Evolutionary conservation across 352 stramenopile genomes (phyloP), one percentile per base, ranked within the genome.

Genomic region (Phytophthora pinifolia): DNA sequence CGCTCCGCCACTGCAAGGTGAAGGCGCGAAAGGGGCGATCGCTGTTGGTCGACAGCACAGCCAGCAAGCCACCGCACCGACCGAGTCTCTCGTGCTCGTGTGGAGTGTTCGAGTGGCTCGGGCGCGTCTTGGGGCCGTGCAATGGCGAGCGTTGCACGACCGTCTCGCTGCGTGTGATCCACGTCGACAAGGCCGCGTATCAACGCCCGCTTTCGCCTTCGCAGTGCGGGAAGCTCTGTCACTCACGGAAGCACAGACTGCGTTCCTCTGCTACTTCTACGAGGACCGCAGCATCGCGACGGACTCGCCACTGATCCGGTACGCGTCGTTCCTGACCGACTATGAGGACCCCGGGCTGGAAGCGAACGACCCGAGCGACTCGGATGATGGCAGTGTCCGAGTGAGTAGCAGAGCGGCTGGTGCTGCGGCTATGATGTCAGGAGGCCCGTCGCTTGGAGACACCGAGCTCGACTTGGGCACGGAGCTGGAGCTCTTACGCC

Each of bases 221-320:
- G 70, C 83, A 18, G 60, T 89, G 33, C 80, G 76, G 44, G 59
- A 65, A 2, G 60, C 60, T 1, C 56, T 89, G 39, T 55, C 58
- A 13, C 55, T 91, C n/a, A 79, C 62, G 8, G 78, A 86, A 15
- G 76, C 84, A 17, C 81, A 91, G 53, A 67, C 65, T 1, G 76
- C 81, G 3, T 91, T 91, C 62, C 62, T 91, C 9, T 79, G 74
- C 25, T 83, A 86, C 46, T 91, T 91, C 45, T 91, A 91, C 60
- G 81, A 89, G 46, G 81, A 91, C 59, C 78, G 74, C 36, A 83
- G 75, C 34, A 42, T 87, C 27, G 67, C 76, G 39, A 66, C 67
- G 5, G 78, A 89, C 38, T 52, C 80, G 2, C 67, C 86, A 27
- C 65, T 82, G 32, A 86, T 91, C 30, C 78, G 81, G 18, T 91